These are phyloP conservation scores for Haplographium delicatum DNA, from an alignment of 495 filamentous ascomycete species.

Conservation along the genomic window DNA sequence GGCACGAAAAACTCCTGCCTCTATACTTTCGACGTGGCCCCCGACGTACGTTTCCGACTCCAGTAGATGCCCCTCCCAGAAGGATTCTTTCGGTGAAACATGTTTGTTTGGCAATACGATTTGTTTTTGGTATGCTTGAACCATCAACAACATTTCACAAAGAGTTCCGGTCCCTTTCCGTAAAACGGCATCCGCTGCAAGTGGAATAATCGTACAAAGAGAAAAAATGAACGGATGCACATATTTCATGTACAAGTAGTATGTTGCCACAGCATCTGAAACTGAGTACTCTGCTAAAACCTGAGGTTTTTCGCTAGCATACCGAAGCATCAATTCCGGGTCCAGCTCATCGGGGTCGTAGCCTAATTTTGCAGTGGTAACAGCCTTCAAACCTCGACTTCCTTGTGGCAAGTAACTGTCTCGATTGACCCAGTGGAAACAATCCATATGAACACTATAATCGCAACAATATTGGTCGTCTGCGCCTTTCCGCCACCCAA, in stretches of 20 bases:
- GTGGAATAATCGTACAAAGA: conserved; percentile 89
- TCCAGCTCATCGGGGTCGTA: conserved; percentile 99
- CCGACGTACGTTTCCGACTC: conserved; percentile 98
- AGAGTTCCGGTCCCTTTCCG: conserved; percentile 96
- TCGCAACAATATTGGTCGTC: conserved; percentile 95
- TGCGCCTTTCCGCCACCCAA: conserved; percentile 89
- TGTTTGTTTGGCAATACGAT: conserved; percentile 98
- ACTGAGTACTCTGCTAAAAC: conserved; percentile 96
- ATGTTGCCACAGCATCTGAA: conserved; percentile 97
- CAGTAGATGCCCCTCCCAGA: conserved; percentile 93
- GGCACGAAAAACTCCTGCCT: conserved; percentile 92
- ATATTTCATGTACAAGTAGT: conserved; percentile 99
- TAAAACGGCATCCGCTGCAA: conserved; percentile 87
- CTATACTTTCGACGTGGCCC: conserved; percentile 98
- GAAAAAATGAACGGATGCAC: conserved; percentile 99
- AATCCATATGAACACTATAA: conserved; percentile 98
- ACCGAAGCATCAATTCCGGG: conserved; percentile 94
- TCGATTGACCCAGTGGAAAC: conserved; percentile 97
- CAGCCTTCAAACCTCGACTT: conserved; percentile 94
- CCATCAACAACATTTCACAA: conserved; percentile 99
- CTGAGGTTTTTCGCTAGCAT: conserved; percentile 87
- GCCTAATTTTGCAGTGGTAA: conserved; percentile 94
- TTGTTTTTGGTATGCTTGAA: conserved; percentile 87
- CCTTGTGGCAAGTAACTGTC: conserved; percentile 98
- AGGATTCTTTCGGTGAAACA: conserved; percentile 80